phyloP scores from a whole-genome alignment of 1,139 yeast species.

The Pichia sp. region DNA sequence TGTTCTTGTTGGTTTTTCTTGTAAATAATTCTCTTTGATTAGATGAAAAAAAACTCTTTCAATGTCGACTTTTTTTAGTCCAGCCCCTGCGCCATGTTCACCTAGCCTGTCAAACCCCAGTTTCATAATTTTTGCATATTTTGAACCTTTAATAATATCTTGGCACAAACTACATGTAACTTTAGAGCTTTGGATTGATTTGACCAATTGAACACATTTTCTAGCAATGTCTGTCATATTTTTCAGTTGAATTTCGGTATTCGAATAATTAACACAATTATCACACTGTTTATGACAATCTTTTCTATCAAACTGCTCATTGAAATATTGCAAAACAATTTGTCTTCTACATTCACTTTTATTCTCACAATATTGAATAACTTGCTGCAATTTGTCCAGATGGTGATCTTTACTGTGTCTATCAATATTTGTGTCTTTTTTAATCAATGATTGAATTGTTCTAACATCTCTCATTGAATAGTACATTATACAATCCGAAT shows the following conservation, averaged over 20 bases:
- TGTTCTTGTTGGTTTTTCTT: constrained; percentile 67
- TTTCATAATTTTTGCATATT: constrained; percentile 50
- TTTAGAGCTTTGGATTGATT: constrained; percentile 46
- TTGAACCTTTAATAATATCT: constrained; percentile 77
- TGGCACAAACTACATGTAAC: constrained; percentile 79
- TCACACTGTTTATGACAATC: constrained; percentile 76
- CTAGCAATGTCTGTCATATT: constrained; percentile 69
- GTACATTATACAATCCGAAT: constrained; percentile 75
- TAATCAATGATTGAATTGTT: constrained; percentile 67
- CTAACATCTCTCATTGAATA: constrained; percentile 75
- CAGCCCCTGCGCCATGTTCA: constrained; percentile 66
- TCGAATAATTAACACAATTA: constrained; percentile 58
- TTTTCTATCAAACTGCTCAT: constrained; percentile 66
- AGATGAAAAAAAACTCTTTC: constrained; percentile 80
- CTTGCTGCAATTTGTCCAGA: constrained; percentile 69
- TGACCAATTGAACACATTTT: constrained; percentile 53
- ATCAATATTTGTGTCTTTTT: constrained; percentile 64
- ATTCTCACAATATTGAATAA: constrained; percentile 88
- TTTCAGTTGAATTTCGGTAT: constrained; percentile 39
- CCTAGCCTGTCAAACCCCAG: constrained; percentile 56
- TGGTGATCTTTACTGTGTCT: constrained; percentile 69
- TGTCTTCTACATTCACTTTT: constrained; percentile 83
- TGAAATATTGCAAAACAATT: constrained; percentile 84
- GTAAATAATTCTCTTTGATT: constrained; percentile 58
- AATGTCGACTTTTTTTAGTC: constrained; percentile 55